Conservation (phyloP, 768 basidiomycete genomes). For the Russula sp. region DNA sequence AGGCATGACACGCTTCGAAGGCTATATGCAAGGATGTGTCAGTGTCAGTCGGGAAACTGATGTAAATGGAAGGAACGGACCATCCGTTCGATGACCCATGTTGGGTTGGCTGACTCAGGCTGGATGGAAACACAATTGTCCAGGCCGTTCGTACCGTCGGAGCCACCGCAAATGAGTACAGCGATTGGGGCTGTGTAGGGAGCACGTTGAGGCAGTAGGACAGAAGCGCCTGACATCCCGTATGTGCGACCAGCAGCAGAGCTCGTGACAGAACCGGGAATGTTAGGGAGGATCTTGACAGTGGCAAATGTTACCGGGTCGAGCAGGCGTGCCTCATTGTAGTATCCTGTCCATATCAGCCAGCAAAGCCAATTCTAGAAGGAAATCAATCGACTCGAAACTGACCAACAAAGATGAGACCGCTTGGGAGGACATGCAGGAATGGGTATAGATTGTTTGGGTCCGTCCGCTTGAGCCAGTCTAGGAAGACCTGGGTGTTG, state of each 20-base stretch:
- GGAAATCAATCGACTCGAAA: not conserved
- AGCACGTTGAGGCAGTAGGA: conserved; percentile 61
- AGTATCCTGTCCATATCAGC: conserved; percentile 42
- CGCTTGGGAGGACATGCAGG: conserved; percentile 63
- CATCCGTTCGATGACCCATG: conserved; percentile 77
- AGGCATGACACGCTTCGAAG: conserved; percentile 23
- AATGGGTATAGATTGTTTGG: conserved; percentile 81
- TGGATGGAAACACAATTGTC: conserved; percentile 69
- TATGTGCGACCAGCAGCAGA: conserved; percentile 73
- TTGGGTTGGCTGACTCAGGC: conserved; percentile 55
- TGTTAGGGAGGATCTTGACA: conserved; percentile 54
- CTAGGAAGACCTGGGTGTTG: conserved; percentile 51
- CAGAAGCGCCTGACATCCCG: conserved; percentile 65
- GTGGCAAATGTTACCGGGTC: conserved; percentile 63
- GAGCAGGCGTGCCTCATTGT: conserved; percentile 75
- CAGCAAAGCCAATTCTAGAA: not conserved
- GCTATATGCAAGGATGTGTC: not conserved
- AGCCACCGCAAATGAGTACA: conserved; percentile 72
- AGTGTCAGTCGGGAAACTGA: not conserved
- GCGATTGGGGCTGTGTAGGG: conserved; percentile 72
- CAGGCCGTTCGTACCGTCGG: conserved; percentile 47
- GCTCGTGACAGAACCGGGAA: conserved; percentile 68
- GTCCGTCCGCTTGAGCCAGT: conserved; percentile 65
- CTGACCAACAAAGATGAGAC: conserved; percentile 63
- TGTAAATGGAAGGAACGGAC: conserved; percentile 47